phyloP scores from a whole-genome alignment of 2,329 filamentous ascomycete genomes.

The Furcasterigmium sp. region DNA sequence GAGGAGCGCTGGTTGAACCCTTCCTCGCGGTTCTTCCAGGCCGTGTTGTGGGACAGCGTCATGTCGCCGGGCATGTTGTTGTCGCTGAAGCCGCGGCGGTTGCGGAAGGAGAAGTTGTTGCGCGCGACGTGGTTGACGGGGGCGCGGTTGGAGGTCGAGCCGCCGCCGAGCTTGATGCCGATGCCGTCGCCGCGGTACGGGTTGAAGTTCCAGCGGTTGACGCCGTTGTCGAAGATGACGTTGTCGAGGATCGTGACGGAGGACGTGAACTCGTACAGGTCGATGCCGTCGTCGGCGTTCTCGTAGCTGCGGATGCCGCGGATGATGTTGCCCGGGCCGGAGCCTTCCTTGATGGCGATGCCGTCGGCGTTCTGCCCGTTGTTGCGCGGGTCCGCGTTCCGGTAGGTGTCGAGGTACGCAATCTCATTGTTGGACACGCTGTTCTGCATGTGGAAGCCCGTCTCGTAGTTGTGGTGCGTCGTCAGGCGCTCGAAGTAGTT shows the following conservation, averaged over 20 bases:
- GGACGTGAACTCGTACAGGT: constrained; percentile 31
- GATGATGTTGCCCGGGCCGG: constrained; percentile 33
- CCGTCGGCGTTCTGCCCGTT: constrained; percentile 41
- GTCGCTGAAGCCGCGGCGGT: constrained; percentile 40
- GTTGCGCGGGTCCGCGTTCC: constrained; percentile 35
- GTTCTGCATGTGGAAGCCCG: constrained; percentile 28
- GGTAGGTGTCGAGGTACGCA: constrained; percentile 29
- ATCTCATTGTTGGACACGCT: constrained; percentile 21
- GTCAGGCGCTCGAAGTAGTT: constrained; percentile 27
- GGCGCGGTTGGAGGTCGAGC: constrained; percentile 24
- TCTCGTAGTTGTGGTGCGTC: constrained; percentile 31
- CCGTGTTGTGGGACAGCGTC: constrained; percentile 32
- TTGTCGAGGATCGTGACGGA: constrained; percentile 37
- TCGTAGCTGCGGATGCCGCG: constrained; percentile 36
- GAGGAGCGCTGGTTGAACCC: constrained; percentile 23
- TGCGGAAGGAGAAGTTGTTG: constrained; percentile 39
- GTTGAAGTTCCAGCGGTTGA: constrained; percentile 36
- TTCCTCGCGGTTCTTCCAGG: constrained; percentile 36
- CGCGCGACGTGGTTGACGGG: constrained; percentile 34
- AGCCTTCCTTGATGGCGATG: constrained; percentile 36
- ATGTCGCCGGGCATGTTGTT: constrained; percentile 36
- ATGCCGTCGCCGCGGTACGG: constrained; percentile 39
- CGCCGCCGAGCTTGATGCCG: constrained; percentile 41
- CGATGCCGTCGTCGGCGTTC: constrained; percentile 39
- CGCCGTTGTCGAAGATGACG: constrained; percentile 38